Evolutionary conservation across 768 basidiomycete species (phyloP).

Genomic region (Phaffia tasmanica): DNA sequence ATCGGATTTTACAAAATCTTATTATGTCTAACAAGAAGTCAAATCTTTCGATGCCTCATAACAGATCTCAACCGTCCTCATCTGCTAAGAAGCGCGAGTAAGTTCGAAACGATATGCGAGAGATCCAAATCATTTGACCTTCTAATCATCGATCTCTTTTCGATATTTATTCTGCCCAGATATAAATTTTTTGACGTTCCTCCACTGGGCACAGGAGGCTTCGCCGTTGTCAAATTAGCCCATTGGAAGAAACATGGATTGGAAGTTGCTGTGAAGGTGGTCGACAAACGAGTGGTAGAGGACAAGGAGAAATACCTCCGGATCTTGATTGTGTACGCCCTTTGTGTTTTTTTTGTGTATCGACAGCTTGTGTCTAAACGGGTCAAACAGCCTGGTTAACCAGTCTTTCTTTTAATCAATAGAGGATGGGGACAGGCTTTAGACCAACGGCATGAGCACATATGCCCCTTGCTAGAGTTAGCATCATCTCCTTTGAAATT

Average conservation of each 20-base stretch:
- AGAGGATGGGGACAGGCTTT: constrained; percentile 15
- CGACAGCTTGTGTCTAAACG: too few relatives aligned
- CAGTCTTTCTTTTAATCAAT: background rate
- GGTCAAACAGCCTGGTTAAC: too few relatives aligned
- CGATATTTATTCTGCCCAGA: background rate
- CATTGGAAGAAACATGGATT: constrained; percentile 16
- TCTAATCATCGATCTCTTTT: background rate
- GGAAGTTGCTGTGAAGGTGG: constrained; percentile 23
- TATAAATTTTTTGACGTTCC: constrained; percentile 23
- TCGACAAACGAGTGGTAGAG: constrained; percentile 16
- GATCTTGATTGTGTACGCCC: background rate
- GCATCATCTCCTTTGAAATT: background rate
- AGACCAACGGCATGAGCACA: constrained; percentile 16
- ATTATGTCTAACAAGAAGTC: too few relatives aligned
- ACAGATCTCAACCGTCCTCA: constrained; percentile 4
- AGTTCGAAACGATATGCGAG: background rate
- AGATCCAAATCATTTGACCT: background rate
- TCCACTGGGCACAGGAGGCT: constrained; percentile 22
- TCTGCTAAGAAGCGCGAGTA: constrained; percentile 15
- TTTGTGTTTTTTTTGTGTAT: background rate
- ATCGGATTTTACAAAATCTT: too few relatives aligned
- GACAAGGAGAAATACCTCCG: constrained; percentile 23
- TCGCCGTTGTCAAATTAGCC: constrained; percentile 19
- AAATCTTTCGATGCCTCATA: too few relatives aligned
- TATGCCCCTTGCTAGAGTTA: constrained; percentile 17